Evolutionary conservation across 805 yeast species (phyloP).

Genomic region (Schizosaccharomyces cryophilus): DNA sequence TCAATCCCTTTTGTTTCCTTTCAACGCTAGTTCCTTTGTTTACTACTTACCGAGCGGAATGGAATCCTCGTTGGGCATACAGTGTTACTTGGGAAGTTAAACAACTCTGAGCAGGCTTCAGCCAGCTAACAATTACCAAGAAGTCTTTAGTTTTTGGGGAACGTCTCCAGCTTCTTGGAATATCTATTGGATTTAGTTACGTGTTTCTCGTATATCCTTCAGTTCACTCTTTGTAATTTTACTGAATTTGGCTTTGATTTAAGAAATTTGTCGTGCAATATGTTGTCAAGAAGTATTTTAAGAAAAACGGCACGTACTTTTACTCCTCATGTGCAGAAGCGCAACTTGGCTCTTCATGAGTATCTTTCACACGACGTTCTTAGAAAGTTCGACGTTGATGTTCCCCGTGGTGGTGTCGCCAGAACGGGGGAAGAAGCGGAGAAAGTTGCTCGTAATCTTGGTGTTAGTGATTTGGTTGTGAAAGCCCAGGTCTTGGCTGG

Average conservation of each 20-base stretch:
- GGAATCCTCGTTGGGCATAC: no score
- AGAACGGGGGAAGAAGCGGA: constrained; percentile 72
- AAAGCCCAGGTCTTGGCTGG: constrained; percentile 98
- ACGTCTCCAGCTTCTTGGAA: neutral
- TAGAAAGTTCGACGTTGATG: constrained; percentile 59
- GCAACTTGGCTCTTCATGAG: constrained; percentile 82
- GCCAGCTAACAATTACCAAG: neutral
- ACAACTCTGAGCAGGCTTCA: neutral
- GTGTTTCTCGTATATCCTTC: no score
- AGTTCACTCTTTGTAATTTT: no score
- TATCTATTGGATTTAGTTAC: neutral
- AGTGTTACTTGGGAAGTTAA: no score
- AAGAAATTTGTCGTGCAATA: no score
- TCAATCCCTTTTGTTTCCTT: no score
- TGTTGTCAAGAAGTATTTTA: neutral
- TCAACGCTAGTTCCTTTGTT: no score
- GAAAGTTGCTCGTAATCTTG: constrained; percentile 49
- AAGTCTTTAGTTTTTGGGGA: neutral
- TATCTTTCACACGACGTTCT: constrained; percentile 80
- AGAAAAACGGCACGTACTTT: neutral
- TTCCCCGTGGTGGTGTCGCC: constrained; percentile 81
- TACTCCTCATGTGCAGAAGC: constrained; percentile 15
- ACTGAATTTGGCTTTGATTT: no score
- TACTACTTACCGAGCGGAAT: no score
- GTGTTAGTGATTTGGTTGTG: constrained; percentile 61